A percentile compares a stretch with the other conserved stretches of the same genome.
phyloP scores from a whole-genome alignment of 1,284 basidiomycete species.

The Malassezia dermatis region DNA sequence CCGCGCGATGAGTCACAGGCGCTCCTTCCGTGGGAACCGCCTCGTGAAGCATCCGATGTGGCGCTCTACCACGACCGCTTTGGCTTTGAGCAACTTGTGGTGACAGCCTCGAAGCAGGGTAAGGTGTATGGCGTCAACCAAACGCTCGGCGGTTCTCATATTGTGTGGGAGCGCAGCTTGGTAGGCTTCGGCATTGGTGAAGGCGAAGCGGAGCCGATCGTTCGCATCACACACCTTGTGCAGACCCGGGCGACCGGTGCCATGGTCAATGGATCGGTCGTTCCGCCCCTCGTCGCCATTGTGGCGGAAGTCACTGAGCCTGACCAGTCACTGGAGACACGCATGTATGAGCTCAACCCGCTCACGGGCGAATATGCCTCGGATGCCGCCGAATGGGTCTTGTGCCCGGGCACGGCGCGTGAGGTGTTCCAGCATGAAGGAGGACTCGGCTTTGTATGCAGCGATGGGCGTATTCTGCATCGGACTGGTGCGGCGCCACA shows the following conservation, averaged over 20 bases:
- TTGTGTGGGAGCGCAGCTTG: conserved; percentile 43
- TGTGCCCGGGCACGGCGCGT: not conserved
- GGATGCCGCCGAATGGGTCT: conserved; percentile 2
- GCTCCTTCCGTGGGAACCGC: conserved; percentile 16
- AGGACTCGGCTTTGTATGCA: not conserved
- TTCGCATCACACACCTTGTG: conserved; percentile 32
- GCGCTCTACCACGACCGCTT: conserved; percentile 57
- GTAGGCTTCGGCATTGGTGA: conserved; percentile 41
- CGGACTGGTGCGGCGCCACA: not conserved
- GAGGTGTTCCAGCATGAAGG: not conserved
- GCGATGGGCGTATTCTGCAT: not conserved
- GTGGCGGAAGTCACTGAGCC: conserved; percentile 35
- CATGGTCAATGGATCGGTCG: conserved; percentile 18
- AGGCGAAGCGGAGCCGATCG: conserved; percentile 26
- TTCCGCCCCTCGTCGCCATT: conserved; percentile 25
- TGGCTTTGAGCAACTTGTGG: conserved; percentile 74
- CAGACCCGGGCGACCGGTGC: conserved; percentile 31
- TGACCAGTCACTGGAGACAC: conserved; percentile 23
- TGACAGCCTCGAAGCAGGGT: conserved; percentile 62
- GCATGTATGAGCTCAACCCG: conserved; percentile 41
- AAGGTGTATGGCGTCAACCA: conserved; percentile 74
- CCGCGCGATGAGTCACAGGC: not conserved
- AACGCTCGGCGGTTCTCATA: conserved; percentile 54
- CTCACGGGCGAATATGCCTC: conserved; percentile 36
- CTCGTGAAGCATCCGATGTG: conserved; percentile 25